phyloP scores from a whole-genome alignment of 805 yeast genomes.

The Cyberlindnera maritima region DNA sequence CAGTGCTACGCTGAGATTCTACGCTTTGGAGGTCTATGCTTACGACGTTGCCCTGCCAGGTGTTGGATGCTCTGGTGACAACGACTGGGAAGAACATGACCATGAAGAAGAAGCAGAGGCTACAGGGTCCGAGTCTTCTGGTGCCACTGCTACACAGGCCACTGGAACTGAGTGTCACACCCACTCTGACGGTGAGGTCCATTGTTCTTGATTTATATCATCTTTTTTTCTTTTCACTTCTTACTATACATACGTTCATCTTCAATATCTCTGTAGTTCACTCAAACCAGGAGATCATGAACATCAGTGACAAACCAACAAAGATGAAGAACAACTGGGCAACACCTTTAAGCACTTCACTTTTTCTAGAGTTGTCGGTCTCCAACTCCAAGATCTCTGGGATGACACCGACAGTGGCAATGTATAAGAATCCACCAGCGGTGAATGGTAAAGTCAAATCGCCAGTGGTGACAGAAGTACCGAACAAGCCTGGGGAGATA shows the following conservation, averaged over 20 bases:
- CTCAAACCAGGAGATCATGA: constrained; percentile 33
- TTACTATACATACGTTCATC: too few species aligned
- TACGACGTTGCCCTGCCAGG: constrained; percentile 27
- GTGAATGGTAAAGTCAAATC: constrained; percentile 67
- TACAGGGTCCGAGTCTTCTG: constrained; percentile 6
- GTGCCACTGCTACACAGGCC: constrained; percentile 10
- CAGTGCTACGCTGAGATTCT: constrained; percentile 32
- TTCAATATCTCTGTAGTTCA: not conserved
- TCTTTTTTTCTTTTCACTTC: not conserved
- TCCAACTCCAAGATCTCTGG: constrained; percentile 61
- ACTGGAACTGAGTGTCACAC: constrained; percentile 20
- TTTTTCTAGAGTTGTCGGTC: constrained; percentile 32
- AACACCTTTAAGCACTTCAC: constrained; percentile 39
- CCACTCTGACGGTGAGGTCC: constrained; percentile 20
- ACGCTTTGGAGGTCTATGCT: constrained; percentile 33
- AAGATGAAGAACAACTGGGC: constrained; percentile 48
- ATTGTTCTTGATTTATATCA: constrained; percentile 14
- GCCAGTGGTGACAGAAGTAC: constrained; percentile 47
- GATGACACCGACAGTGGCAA: constrained; percentile 71
- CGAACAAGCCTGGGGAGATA: constrained; percentile 40
- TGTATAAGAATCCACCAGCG: constrained; percentile 74
- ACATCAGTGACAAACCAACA: constrained; percentile 59
- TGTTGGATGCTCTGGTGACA: constrained; percentile 30
- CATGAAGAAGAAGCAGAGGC: constrained; percentile 1
- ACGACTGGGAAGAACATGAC: constrained; percentile 4